These are phyloP conservation scores for Xylariaceae sp. DNA, from an alignment of 2,329 filamentous ascomycete species.

Conservation along the genomic window DNA sequence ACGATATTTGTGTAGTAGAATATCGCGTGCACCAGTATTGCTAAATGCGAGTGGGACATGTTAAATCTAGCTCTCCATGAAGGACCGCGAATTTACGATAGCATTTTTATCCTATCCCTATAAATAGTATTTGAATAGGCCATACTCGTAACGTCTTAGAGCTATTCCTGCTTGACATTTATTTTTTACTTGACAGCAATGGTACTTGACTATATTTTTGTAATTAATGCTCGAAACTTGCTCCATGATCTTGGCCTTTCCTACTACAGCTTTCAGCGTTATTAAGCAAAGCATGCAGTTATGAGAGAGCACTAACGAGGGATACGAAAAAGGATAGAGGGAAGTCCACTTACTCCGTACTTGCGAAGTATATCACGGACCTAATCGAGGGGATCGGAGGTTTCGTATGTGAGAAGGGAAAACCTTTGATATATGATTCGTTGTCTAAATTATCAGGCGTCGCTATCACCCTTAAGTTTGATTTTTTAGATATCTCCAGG, in stretches of 20 bases:
- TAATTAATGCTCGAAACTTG: constrained; percentile 23
- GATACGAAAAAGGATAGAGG: no score
- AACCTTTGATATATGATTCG: constrained; percentile 26
- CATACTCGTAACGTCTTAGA: constrained; percentile 20
- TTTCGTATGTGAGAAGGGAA: constrained; percentile 24
- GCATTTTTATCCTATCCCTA: constrained; percentile 23
- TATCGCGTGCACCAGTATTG: constrained; percentile 24
- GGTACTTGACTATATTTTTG: constrained; percentile 26
- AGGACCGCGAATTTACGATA: constrained; percentile 12
- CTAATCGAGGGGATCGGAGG: constrained; percentile 6
- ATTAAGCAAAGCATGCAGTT: no score
- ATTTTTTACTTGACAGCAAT: constrained; percentile 23
- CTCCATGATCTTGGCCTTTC: constrained; percentile 26
- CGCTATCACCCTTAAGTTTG: constrained; percentile 11
- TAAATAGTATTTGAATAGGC: constrained; percentile 20
- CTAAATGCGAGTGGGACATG: constrained; percentile 21
- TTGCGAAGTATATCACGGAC: constrained; percentile 25
- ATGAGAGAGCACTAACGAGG: no score
- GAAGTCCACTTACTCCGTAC: no score
- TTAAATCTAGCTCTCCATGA: constrained; percentile 26
- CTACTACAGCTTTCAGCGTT: constrained; percentile 21
- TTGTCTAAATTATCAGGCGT: constrained; percentile 9
- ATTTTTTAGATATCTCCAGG: constrained; percentile 24
- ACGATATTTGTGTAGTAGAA: constrained; percentile 22
- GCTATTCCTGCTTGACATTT: constrained; percentile 21